Base-by-base conservation (phyloP, 352 stramenopile species). In the Phytophthora nicotianae region DNA sequence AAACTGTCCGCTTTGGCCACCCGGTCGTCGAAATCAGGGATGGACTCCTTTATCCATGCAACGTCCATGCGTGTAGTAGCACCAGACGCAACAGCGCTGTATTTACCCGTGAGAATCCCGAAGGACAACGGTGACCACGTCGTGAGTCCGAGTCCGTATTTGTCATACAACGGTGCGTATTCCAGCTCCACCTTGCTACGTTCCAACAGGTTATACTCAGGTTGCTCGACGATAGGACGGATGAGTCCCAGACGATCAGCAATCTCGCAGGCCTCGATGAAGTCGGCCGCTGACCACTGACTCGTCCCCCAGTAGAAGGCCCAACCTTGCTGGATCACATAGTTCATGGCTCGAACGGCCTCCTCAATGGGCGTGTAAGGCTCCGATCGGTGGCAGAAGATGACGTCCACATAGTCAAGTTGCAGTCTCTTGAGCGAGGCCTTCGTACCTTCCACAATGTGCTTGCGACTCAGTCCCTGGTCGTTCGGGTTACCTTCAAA, bases 91-190 rank as follows among this genome's bases (percentile, higher is more conserved):
- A 68, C 77, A 9, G 72, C 65, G 54, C 74, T 84, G 81, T 91
- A 91, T 66, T 92, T 92, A 53, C 79, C 81, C 16, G 84, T 89
- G 1, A 93, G 63, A 11, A 86, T 58, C 16, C 84, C 83, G 24
- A 63, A 83, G 0, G 68, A 64, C 9, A 93, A 53, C 2, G 82
- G 82, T 23, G 74, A 88, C 78, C 78, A 93, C 8, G 76, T 89
- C 21, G 82, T 90, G 19, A 83, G 52, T 10, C 79, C 83, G 23
- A 85, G 66, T 47, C 79, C 83, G 62, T 85, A 88, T 26, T 77
- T 75, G 37, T 72, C 70, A 65, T 86, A 90, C 24, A 67, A 33
- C 6, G 52, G 40, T 4, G 29, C 27, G 49, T 59, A 65, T 43
- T 65, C 48, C 23, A 65, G 41, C 13, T 67, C 58, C 19, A 65